These are phyloP conservation scores for Yamadazyma scolyti DNA, from an alignment of 805 yeast species.

Conservation along the genomic window DNA sequence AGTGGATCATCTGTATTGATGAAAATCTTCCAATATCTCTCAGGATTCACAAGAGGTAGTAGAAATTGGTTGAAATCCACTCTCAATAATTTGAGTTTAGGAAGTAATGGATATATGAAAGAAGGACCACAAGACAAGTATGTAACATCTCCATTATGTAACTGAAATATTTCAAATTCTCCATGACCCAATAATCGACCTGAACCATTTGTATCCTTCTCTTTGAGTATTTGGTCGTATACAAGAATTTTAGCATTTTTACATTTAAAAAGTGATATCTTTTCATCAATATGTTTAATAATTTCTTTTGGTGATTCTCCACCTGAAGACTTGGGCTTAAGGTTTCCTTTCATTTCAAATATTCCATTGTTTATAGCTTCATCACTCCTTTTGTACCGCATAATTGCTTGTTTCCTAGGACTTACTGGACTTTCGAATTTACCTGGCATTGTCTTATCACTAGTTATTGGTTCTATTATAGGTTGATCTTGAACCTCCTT, in stretches of 20 bases:
- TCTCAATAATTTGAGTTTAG: constrained; percentile 56
- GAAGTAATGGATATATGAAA: constrained; percentile 71
- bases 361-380: constrained; percentile 15
- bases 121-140: constrained; percentile 64
- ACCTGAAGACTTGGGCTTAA: constrained; percentile 12
- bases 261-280: constrained; percentile 30
- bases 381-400: constrained; percentile 33
- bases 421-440: constrained; percentile 16
- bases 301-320: constrained; percentile 2
- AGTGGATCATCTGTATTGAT: constrained; percentile 28
- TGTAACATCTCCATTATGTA: constrained; percentile 54
- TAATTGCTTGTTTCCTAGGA: constrained; percentile 36
- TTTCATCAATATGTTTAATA: constrained; percentile 26
- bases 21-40: constrained; percentile 64
- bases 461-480: no score
- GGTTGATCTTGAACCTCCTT: no score
- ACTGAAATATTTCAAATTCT: constrained; percentile 53
- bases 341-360: constrained; percentile 25
- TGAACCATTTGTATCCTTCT: constrained; percentile 12
- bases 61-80: constrained; percentile 47
- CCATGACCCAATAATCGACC: constrained; percentile 63
- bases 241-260: constrained; percentile 31
- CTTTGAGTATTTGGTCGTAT: constrained; percentile 29
- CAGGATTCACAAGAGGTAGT: constrained; percentile 68
- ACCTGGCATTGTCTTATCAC: no score